Conservation (phyloP, 2,329 filamentous ascomycete genomes). For the Thielaviopsis punctulata region DNA sequence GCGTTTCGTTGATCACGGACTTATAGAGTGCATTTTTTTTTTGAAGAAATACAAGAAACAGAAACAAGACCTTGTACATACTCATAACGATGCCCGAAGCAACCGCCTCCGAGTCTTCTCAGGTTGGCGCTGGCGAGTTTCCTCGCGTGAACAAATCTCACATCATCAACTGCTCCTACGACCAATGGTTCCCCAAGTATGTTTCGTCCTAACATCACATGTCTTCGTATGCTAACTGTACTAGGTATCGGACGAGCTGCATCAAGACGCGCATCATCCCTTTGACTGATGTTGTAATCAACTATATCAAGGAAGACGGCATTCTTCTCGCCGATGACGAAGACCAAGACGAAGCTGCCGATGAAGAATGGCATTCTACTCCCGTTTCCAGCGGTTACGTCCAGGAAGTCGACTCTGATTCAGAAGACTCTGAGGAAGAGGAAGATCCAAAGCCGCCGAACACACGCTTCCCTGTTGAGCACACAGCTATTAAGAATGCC, state of each 20-base stretch:
- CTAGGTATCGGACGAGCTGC: slow-evolving; percentile 52
- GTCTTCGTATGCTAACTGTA: slow-evolving; percentile 18
- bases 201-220: slow-evolving; percentile 9
- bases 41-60: no score
- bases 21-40: no score
- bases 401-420: slow-evolving; percentile 27
- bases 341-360: slow-evolving; percentile 35
- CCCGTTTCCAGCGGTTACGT: slow-evolving; percentile 15
- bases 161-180: slow-evolving; percentile 87
- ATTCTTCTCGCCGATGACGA: slow-evolving; percentile 70
- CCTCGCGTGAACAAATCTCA: slow-evolving; percentile 71
- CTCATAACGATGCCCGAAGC: slow-evolving; percentile 6
- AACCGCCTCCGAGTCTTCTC: neutral
- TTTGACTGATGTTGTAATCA: slow-evolving; percentile 55
- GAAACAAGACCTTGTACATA: no score
- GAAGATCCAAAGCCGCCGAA: slow-evolving; percentile 29
- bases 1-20: no score
- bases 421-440: slow-evolving; percentile 24
- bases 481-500: slow-evolving; percentile 56
- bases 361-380: slow-evolving; percentile 30
- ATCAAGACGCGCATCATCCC: slow-evolving; percentile 77
- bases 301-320: slow-evolving; percentile 81
- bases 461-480: slow-evolving; percentile 50
- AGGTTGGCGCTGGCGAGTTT: slow-evolving; percentile 39
- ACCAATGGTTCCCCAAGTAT: slow-evolving; percentile 71